Evolutionary conservation across 768 basidiomycete species (phyloP), one percentile per base, ranked within the genome.

Genomic region (Amanita pallidorosea): DNA sequence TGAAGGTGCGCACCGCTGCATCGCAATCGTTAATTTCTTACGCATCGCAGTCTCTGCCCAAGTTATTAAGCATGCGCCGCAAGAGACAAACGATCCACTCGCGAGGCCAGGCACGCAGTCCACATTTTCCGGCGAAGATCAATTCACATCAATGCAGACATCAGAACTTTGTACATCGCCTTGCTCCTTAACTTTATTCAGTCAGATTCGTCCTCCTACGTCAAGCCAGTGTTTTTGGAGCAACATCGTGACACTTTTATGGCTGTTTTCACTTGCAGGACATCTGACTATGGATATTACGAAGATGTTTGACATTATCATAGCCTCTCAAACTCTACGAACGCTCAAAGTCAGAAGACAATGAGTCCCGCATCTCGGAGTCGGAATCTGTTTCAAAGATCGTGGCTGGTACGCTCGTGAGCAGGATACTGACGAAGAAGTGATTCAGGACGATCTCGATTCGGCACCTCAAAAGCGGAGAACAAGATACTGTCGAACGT

Each of bases 321-420:
- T 56, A 90, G 81, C 71, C 95, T 18, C 54, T 83, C 25, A 87
- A 85, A 64, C 67, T 95, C 3, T 90, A 95, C 54, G 79, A 83
- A 11, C 77, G 87, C 2, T 63, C 63, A 4, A 64, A 60, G 29
- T 57, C 78, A 0, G 81, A 83, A 55, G 70, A 67, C 6, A 62
- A 64, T 2, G 70, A 3, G 82, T 78, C 0, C 88, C 88, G 0
- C 79, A 77, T 22, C 87, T 88, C 0, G 92, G 93, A 0, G 67
- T 72, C 11, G 93, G 93, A 0, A 72, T 96, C 12, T 97, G 93
- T 60, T 96, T 95, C 67, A 79, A 71, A 47, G 90, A 94, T 58
- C 74, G 79, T 7, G 93, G 93, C 2, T 97, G 93, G 93, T 97
- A 96, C 57, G 81, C 81, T 3, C 80, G 88, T 2, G 83, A 85